Conservation (phyloP, 2,329 filamentous ascomycete genomes). For the Hymenotorrendiella dingleyae region DNA sequence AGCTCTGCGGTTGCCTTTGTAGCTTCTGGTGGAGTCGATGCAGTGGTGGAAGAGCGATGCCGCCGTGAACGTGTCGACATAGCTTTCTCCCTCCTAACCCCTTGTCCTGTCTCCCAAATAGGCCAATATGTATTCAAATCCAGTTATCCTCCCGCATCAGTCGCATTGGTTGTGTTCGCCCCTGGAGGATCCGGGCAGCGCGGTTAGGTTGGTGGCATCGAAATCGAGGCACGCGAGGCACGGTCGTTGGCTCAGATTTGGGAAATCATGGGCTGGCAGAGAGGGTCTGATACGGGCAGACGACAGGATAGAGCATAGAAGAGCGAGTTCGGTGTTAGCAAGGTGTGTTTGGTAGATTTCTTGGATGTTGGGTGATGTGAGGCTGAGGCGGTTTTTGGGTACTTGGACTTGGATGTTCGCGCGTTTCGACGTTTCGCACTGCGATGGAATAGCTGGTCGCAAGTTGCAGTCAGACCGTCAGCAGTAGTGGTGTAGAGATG, state of each 20-base stretch:
- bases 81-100: conserved; percentile 31
- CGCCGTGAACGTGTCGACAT: conserved; percentile 50
- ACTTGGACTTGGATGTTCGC: background rate
- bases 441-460: background rate
- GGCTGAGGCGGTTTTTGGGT: background rate
- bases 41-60: conserved; percentile 59
- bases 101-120: conserved; percentile 25
- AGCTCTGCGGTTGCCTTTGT: conserved; percentile 58
- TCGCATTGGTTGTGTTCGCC: conserved; percentile 9
- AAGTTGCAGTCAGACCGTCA: background rate
- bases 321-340: background rate
- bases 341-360: background rate
- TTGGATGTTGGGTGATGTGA: background rate
- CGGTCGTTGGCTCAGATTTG: no score
- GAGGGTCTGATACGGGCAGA: no score
- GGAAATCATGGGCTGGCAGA: no score
- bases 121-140: conserved; percentile 14
- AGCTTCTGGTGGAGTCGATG: conserved; percentile 48
- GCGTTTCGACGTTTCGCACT: background rate
- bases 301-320: no score
- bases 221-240: no score
- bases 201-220: conserved; percentile 16
- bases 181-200: conserved; percentile 18
- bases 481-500: background rate
- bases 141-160: conserved; percentile 23